Conservation (phyloP, 805 yeast genomes). For the Dipodascus geniculatus region DNA sequence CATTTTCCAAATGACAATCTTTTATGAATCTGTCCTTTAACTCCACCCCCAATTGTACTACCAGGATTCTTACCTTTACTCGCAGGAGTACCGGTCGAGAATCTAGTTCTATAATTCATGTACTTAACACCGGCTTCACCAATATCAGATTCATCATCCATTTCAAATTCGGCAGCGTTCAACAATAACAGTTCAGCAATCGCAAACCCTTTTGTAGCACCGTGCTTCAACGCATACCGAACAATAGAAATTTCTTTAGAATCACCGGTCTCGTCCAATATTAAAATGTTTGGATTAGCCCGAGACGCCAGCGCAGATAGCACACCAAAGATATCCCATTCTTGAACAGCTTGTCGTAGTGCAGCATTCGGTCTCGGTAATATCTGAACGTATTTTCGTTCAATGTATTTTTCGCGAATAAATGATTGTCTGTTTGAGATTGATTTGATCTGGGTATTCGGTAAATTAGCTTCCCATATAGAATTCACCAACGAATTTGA, state of each 20-base stretch:
- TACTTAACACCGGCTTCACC: background rate
- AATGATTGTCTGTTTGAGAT: constrained; percentile 43
- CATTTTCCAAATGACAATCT: constrained; percentile 1
- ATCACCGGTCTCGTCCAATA: background rate
- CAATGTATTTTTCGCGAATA: constrained; percentile 54
- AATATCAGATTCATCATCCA: constrained; percentile 9
- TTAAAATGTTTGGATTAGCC: constrained; percentile 26
- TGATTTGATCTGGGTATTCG: constrained; percentile 24
- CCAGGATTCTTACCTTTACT: background rate
- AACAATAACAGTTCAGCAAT: constrained; percentile 29
- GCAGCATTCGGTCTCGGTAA: constrained; percentile 25
- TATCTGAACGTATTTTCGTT: constrained; percentile 33
- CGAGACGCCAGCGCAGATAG: constrained; percentile 28
- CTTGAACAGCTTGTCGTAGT: constrained; percentile 25
- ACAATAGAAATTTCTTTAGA: constrained; percentile 16
- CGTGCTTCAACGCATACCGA: constrained; percentile 23
- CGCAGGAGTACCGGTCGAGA: background rate
- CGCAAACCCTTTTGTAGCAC: constrained; percentile 23
- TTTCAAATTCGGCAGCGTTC: constrained; percentile 24
- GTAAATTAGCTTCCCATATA: constrained; percentile 40
- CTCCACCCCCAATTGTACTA: background rate
- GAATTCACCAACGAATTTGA: constrained; percentile 45
- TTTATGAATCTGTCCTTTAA: constrained; percentile 1
- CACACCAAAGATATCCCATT: constrained; percentile 20
- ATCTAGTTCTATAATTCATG: background rate